Percentiles rank a stretch among this genome's conserved stretches.
Evolutionary conservation across 306 rosid genomes (phyloP).

Genomic region (Lathyrus aphaca): DNA sequence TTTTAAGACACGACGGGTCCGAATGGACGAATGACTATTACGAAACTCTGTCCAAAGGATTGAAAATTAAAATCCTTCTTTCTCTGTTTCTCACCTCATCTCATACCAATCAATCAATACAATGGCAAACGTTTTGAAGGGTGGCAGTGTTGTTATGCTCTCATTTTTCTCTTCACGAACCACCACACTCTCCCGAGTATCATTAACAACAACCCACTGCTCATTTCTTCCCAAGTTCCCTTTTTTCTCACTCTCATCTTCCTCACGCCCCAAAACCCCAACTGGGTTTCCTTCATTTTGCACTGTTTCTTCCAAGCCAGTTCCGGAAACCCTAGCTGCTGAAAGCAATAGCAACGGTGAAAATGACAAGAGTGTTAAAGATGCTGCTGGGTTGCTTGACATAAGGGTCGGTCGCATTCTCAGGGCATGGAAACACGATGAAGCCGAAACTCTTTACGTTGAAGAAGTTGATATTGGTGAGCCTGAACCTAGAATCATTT

Average conservation of each 20-base stretch:
- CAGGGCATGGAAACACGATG: slow-evolving; percentile 87
- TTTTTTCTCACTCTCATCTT: slow-evolving; percentile 34
- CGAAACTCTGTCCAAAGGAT: not conserved
- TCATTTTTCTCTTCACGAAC: slow-evolving; percentile 39
- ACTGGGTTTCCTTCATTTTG: slow-evolving; percentile 44
- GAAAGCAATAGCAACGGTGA: slow-evolving; percentile 24
- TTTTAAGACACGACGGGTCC: too few species aligned
- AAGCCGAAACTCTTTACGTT: slow-evolving; percentile 87
- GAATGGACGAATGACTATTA: too few species aligned
- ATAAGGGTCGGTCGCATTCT: slow-evolving; percentile 78
- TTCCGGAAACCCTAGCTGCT: slow-evolving; percentile 18
- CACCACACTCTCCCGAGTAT: not conserved
- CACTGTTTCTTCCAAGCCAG: slow-evolving; percentile 38
- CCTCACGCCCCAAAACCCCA: not conserved
- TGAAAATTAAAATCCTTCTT: not conserved
- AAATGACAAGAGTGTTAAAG: slow-evolving; percentile 47
- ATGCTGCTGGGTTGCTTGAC: slow-evolving; percentile 75
- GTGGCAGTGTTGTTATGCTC: slow-evolving; percentile 31
- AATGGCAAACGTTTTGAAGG: slow-evolving; percentile 48
- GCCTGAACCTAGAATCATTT: slow-evolving; percentile 79
- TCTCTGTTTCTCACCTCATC: not conserved
- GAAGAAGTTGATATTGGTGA: slow-evolving; percentile 92
- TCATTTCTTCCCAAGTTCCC: slow-evolving; percentile 38
- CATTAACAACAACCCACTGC: slow-evolving; percentile 1
- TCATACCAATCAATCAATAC: too few species aligned